phyloP scores from a whole-genome alignment of 345 rosid genomes.

The Kernera saxatilis region DNA sequence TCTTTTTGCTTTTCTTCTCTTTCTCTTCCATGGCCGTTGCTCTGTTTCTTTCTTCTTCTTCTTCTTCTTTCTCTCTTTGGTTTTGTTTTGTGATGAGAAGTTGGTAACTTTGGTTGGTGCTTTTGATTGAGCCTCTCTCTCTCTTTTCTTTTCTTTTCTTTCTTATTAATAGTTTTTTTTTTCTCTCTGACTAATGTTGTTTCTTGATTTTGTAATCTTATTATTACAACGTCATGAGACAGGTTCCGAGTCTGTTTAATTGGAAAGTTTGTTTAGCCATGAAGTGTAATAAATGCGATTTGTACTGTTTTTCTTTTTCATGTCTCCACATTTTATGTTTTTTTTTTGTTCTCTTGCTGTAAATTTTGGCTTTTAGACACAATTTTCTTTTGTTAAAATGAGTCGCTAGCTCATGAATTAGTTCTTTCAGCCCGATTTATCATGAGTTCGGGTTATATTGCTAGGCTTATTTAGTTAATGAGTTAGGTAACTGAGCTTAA shows the following conservation, averaged over 20 bases:
- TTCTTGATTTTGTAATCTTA: conserved; percentile 8
- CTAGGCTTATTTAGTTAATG: no score
- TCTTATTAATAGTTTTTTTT: neutral
- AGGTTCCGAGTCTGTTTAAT: conserved; percentile 5
- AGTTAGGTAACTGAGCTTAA: no score
- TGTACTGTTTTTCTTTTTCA: neutral
- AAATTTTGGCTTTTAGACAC: neutral
- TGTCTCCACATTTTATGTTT: neutral
- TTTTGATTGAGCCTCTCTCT: conserved; percentile 17
- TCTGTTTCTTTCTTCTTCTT: neutral
- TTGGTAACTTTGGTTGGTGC: conserved; percentile 19
- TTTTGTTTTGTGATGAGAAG: conserved; percentile 2
- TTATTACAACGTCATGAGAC: conserved; percentile 6
- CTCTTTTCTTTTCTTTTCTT: neutral
- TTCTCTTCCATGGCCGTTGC: conserved; percentile 49
- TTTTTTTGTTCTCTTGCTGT: neutral
- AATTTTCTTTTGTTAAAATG: no score
- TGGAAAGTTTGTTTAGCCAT: conserved; percentile 20
- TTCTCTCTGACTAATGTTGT: neutral
- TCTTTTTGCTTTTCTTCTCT: conserved; percentile 48
- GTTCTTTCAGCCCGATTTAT: no score
- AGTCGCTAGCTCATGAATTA: no score
- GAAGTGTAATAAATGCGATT: conserved; percentile 12
- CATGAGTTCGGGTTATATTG: no score
- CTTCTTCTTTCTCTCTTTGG: neutral